Base-by-base conservation (phyloP, 2,329 filamentous ascomycete species). In the Ophiocordyceps camponoti-leonardi region DNA sequence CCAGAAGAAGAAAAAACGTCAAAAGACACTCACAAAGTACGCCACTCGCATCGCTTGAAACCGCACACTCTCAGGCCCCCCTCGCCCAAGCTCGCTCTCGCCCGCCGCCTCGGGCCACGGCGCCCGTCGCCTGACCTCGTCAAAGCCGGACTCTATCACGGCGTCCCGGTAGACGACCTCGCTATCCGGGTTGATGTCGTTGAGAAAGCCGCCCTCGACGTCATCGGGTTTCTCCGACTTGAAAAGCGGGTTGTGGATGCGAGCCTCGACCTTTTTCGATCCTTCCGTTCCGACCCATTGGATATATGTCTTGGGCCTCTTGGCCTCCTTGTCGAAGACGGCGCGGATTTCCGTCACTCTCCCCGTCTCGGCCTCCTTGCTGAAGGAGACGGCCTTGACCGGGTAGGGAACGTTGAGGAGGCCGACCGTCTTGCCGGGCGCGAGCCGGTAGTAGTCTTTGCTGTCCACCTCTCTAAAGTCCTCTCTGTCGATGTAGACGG, bases 1-100 rank as follows among this genome's bases (percentile, higher is more conserved):
- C 31, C 3, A 33, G 12, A 33, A 2, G 3, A 5, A n/a, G 31
- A 33, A 13, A 22, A 40, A 14, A 6, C 4, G 18, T 12, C 7
- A 37, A 37, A 11, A 13, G 11, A 6, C n/a, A 66, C 71, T 69
- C 49, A 74, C 71, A 65, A 92, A 92, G 60, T 93, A 94, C 11
- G 82, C 90, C 41, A 90, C 83, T 23, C 90, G 75, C 72, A 94
- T 79, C 2, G 79, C 90, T 69, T 96, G 90, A 72, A 96, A 96
- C 43, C 90, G 73, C 7, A 95, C 81, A 46, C 73, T 82, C 64
- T 86, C 84, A 22, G 77, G 75, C 1, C 81, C 82, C 12, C 69
- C 70, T 52, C 72, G 74, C 12, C 72, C 74, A 47, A 72, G 66
- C 52, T 77, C 72, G 49, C 67, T 74, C 61, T 87, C 84, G 12